Percentiles rank a stretch among this genome's conserved stretches.
phyloP scores from a whole-genome alignment of 2,329 filamentous ascomycete species.

The Massarina eburnea region DNA sequence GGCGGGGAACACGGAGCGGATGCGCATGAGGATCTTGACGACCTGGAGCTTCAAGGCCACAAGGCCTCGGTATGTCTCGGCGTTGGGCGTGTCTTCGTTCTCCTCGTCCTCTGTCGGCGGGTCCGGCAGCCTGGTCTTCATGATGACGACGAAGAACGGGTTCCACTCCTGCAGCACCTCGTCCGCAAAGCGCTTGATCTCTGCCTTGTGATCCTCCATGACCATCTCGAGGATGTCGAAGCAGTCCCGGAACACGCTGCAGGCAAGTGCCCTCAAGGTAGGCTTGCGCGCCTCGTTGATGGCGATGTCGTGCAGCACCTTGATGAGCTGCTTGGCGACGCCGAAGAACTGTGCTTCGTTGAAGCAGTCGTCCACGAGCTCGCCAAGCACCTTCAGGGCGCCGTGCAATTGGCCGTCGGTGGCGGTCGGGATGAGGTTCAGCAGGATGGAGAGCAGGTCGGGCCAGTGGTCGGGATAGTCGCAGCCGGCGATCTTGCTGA shows the following conservation, averaged over 20 bases:
- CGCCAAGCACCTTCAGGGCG: conserved; percentile 80
- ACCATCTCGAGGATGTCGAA: conserved; percentile 97
- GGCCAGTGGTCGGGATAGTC: conserved; percentile 97
- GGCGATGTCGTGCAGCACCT: conserved; percentile 79
- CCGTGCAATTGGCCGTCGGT: conserved; percentile 83
- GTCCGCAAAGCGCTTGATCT: conserved; percentile 86
- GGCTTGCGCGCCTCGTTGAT: conserved; percentile 73
- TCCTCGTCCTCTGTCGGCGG: conserved; percentile 61
- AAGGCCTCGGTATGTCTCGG: conserved; percentile 75
- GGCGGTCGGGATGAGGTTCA: conserved; percentile 74
- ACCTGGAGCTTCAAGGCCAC: conserved; percentile 89
- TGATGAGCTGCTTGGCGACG: conserved; percentile 82
- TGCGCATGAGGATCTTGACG: conserved; percentile 89
- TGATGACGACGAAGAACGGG: conserved; percentile 79
- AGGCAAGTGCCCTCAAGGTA: conserved; percentile 77
- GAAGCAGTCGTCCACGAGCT: conserved; percentile 90
- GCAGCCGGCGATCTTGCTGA: conserved; percentile 89
- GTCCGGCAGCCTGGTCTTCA: conserved; percentile 72
- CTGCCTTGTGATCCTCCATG: conserved; percentile 84
- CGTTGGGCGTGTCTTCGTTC: conserved; percentile 54
- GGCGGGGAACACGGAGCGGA: conserved; percentile 79
- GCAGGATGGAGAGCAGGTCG: conserved; percentile 76
- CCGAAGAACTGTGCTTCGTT: conserved; percentile 94
- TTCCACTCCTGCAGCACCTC: conserved; percentile 82
- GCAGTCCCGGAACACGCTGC: conserved; percentile 86